Percentiles rank a stretch among this genome's conserved stretches.
Conservation (phyloP, 2,329 filamentous ascomycete genomes). For the Pseudogymnoascus sp. region DNA sequence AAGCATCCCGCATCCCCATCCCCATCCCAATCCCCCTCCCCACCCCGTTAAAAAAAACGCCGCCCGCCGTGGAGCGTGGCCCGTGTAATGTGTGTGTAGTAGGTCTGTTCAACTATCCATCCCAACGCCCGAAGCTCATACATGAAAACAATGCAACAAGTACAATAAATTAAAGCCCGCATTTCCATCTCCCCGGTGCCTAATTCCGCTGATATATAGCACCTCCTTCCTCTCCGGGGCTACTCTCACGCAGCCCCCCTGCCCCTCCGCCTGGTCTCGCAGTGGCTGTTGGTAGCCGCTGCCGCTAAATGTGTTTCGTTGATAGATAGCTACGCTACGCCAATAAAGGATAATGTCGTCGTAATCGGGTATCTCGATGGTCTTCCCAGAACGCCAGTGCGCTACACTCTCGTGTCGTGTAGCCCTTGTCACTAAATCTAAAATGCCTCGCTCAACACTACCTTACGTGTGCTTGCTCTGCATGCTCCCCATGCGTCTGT, state of each 20-base stretch:
- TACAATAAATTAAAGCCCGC: neutral
- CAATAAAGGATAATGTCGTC: neutral
- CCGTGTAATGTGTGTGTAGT: neutral
- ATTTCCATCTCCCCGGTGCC: neutral
- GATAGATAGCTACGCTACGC: neutral
- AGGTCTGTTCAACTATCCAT: conserved; percentile 5
- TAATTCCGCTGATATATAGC: neutral
- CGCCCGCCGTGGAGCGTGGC: neutral
- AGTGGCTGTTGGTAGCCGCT: neutral
- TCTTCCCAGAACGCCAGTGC: neutral
- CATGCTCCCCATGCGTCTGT: neutral
- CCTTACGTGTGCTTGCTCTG: neutral
- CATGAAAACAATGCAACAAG: conserved; percentile 1
- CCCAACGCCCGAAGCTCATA: neutral
- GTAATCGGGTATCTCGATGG: conserved; percentile 6
- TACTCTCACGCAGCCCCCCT: neutral
- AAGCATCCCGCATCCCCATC: neutral
- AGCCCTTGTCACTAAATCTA: neutral
- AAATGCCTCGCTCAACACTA: conserved; percentile 3
- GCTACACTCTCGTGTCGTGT: neutral
- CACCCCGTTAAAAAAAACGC: neutral
- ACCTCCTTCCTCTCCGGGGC: neutral
- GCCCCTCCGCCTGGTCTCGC: neutral
- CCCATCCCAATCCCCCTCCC: neutral
- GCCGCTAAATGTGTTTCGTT: neutral